phyloP scores from a whole-genome alignment of 2,329 filamentous ascomycete genomes.

The Hirsutella thompsonii region DNA sequence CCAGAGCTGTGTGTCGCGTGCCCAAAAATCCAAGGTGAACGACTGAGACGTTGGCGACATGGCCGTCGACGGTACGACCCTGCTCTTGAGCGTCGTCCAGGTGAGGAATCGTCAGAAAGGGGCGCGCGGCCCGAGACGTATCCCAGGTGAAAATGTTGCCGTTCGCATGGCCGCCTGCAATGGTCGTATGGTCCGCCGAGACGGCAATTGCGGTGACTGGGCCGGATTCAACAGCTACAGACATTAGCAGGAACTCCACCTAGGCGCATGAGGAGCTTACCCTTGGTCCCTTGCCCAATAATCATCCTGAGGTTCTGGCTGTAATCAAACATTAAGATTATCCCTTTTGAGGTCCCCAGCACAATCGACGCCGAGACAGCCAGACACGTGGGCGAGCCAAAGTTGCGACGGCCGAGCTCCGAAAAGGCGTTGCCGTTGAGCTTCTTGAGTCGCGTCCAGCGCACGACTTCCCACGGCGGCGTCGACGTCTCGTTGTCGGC shows the following conservation, averaged over 20 bases:
- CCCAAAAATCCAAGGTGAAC: slow-evolving; percentile 92
- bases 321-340: slow-evolving; percentile 94
- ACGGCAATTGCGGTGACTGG: slow-evolving; percentile 77
- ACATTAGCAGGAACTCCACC: slow-evolving; percentile 18
- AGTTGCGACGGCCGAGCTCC: slow-evolving; percentile 81
- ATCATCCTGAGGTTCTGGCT: slow-evolving; percentile 91
- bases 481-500: slow-evolving; percentile 58
- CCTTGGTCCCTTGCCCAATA: slow-evolving; percentile 85
- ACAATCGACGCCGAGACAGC: slow-evolving; percentile 80
- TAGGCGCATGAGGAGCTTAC: slow-evolving; percentile 28
- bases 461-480: slow-evolving; percentile 89
- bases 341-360: slow-evolving; percentile 84
- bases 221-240: slow-evolving; percentile 74
- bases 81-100: slow-evolving; percentile 53
- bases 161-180: slow-evolving; percentile 79
- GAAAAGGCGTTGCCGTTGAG: slow-evolving; percentile 84
- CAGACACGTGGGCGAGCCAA: slow-evolving; percentile 82
- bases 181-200: slow-evolving; percentile 84
- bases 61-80: slow-evolving; percentile 63
- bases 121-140: slow-evolving; percentile 64
- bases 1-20: slow-evolving; percentile 82
- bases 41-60: slow-evolving; percentile 64
- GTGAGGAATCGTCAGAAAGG: slow-evolving; percentile 78
- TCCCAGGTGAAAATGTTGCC: slow-evolving; percentile 98
- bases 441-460: slow-evolving; percentile 89